These are phyloP conservation scores for Penicillium goetzii DNA, from an alignment of 495 filamentous ascomycete genomes.

Conservation along the genomic window DNA sequence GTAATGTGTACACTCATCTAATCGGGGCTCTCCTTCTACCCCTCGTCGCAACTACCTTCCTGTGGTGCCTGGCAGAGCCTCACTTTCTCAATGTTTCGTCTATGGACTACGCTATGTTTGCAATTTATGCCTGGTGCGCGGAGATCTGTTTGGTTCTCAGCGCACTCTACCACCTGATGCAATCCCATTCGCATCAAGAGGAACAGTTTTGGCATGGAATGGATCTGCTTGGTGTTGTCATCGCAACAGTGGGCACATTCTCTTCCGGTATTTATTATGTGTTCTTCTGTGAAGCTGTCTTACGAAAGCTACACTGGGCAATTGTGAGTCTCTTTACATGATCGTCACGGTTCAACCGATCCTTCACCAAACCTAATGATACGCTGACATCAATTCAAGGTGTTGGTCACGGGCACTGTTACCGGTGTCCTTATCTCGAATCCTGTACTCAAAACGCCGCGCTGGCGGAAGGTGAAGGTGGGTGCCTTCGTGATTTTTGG, in stretches of 20 bases:
- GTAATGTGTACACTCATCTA: conserved; percentile 4
- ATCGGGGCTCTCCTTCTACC: conserved; percentile 2
- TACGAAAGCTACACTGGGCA: neutral
- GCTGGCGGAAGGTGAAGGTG: conserved; percentile 3
- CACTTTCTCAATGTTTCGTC: neutral
- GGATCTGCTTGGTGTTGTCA: conserved; percentile 1
- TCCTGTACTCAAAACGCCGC: neutral
- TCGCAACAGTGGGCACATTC: neutral
- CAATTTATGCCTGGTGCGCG: neutral
- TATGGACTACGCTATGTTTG: neutral
- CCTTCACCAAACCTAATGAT: neutral
- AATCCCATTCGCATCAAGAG: neutral
- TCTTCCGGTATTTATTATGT: neutral
- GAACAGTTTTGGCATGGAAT: conserved; percentile 8
- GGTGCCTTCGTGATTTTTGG: neutral
- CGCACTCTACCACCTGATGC: neutral
- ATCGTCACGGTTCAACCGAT: neutral
- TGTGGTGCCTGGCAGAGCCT: neutral
- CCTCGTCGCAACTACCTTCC: neutral
- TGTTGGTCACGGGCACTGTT: neutral
- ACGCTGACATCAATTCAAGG: neutral
- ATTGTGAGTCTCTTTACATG: neutral
- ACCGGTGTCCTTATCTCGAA: neutral
- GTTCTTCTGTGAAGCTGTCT: neutral
- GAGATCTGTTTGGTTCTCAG: conserved; percentile 2